Conservation (phyloP, 2,329 filamentous ascomycete genomes). For the Myriosclerotinia curreyana region DNA sequence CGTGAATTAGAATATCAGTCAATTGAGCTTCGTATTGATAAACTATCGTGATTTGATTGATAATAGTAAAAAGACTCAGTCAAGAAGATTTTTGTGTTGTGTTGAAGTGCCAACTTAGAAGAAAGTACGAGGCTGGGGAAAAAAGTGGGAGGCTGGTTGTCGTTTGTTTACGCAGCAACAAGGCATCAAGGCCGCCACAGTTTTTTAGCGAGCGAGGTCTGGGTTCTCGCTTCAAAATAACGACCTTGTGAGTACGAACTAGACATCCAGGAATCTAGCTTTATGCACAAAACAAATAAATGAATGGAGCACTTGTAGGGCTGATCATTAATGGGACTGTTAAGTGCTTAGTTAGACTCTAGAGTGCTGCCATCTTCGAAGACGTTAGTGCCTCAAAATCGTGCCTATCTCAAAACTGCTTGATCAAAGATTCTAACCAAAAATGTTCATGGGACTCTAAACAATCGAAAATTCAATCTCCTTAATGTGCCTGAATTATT, state of each 20-base stretch:
- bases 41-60: neutral
- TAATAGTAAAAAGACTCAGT: neutral
- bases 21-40: neutral
- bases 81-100: conserved; percentile 4
- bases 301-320: neutral
- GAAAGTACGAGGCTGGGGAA: conserved; percentile 21
- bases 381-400: neutral
- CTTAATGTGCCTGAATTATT: no score
- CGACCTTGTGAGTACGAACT: neutral
- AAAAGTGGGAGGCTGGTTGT: conserved; percentile 21
- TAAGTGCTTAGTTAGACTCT: neutral
- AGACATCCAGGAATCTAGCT: neutral
- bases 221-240: neutral
- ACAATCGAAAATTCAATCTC: no score
- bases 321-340: neutral
- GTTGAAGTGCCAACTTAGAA: conserved; percentile 15
- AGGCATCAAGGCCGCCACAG: neutral
- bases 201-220: neutral
- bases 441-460: no score
- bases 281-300: conserved; percentile 2
- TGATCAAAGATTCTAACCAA: no score
- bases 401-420: neutral
- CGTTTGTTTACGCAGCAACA: conserved; percentile 20
- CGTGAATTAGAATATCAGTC: neutral
- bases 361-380: neutral